Evolutionary conservation across 2,329 filamentous ascomycete species (phyloP).

Genomic region (Mycocentrospora acerina): DNA sequence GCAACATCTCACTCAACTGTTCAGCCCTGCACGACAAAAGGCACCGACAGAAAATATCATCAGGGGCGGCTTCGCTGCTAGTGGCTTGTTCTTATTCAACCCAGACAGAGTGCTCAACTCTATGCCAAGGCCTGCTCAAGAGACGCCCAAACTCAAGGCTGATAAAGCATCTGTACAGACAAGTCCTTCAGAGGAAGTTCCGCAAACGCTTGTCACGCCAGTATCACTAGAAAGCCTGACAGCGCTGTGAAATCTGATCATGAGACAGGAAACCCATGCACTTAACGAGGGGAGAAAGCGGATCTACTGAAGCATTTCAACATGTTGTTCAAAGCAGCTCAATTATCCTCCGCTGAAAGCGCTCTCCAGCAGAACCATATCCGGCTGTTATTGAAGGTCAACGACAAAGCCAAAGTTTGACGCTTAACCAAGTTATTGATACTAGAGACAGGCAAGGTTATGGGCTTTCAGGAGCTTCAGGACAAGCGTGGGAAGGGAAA

Average conservation of each 20-base stretch:
- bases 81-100: slow-evolving; percentile 28
- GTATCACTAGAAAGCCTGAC: slow-evolving; percentile 19
- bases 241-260: slow-evolving; percentile 18
- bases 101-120: slow-evolving; percentile 23
- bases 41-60: slow-evolving; percentile 30
- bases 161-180: background rate
- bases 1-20: slow-evolving; percentile 16
- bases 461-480: slow-evolving; percentile 1
- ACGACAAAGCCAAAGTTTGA: slow-evolving; percentile 26
- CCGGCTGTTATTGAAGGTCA: slow-evolving; percentile 26
- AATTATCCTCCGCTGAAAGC: slow-evolving; percentile 22
- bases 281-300: slow-evolving; percentile 18
- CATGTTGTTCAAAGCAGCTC: slow-evolving; percentile 22
- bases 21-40: slow-evolving; percentile 15
- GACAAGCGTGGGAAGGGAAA: background rate
- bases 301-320: slow-evolving; percentile 11
- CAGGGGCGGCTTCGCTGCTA: slow-evolving; percentile 17
- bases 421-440: background rate
- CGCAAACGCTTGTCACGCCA: slow-evolving; percentile 31
- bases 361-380: slow-evolving; percentile 30
- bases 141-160: slow-evolving; percentile 10
- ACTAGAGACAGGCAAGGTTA: background rate
- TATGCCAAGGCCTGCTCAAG: slow-evolving; percentile 21
- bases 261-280: slow-evolving; percentile 14
- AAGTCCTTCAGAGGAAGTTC: slow-evolving; percentile 20